Base-by-base conservation (phyloP, 1,139 yeast genomes). In the Saccharomycopsis phalli region DNA sequence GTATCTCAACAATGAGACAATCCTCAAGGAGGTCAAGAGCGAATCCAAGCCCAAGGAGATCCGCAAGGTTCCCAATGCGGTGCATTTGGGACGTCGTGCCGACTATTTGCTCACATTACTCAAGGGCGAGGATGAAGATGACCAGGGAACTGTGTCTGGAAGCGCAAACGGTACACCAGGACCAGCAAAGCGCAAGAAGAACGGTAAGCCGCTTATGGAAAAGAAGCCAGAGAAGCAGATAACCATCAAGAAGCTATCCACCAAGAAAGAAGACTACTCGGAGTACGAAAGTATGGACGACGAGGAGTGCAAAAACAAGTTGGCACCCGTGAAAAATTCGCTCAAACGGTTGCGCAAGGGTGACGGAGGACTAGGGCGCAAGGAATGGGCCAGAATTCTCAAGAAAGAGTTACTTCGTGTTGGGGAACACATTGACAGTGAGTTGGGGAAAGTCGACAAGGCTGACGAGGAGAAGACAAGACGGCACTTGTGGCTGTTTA, bases 31-130 rank as follows among this genome's bases (percentile, higher is more conserved):
- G 22, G 20, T 31, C 16, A 33, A 45, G 22, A 46, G 44, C 13
- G 23, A 38, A 23, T 53, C 50, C 18, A 60, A 58, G 3, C 47
- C 53, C 4, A 60, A 59, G 35, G 62, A 54, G 42, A 58, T 54
- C 25, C 78, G 80, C 47, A 81, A 79, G 52, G 82, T 81, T 8
- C 99, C 99, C 1, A 94, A 94, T 4, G 74, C 96, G 2, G 93
- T 91, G 8, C 99, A 91, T 60, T 66, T 93, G 39, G 88, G 87
- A n/a, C 75, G 99, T 59, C 74, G 99, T 54, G 81, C 84, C 2
- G 98, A 93, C 57, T 91, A 88, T 53, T 68, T 91, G 51, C 71
- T 88, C 33, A 63, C 77, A 2, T 76, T 84, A 22, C 61, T 91
- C 49, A 71, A 71, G 45, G 86, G 73, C 18, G 71, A 65, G 23